Evolutionary conservation across 2,329 filamentous ascomycete genomes (phyloP).

Genomic region (Alternaria incomplexa): DNA sequence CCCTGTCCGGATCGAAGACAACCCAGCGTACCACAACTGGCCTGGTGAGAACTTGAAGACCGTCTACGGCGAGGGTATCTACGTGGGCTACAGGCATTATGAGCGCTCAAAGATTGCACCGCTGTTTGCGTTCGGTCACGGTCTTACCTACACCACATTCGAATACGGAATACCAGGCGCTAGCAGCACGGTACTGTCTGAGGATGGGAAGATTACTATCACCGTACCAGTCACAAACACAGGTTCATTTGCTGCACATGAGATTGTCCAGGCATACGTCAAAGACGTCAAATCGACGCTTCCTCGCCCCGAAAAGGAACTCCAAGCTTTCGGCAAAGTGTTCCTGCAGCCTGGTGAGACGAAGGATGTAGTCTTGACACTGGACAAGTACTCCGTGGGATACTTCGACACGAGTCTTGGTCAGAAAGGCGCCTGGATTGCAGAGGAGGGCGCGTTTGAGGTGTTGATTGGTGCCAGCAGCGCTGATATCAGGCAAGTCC

Average conservation of each 20-base stretch:
- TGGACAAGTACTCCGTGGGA: conserved; percentile 57
- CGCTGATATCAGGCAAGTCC: conserved; percentile 65
- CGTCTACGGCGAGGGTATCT: conserved; percentile 74
- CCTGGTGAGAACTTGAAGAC: conserved; percentile 72
- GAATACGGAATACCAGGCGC: conserved; percentile 65
- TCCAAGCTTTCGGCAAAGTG: conserved; percentile 67
- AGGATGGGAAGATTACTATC: conserved; percentile 55
- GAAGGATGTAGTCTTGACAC: conserved; percentile 36
- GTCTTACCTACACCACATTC: conserved; percentile 78
- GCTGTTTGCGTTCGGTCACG: conserved; percentile 78
- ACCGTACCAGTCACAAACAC: conserved; percentile 62
- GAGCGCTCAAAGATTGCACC: conserved; percentile 66
- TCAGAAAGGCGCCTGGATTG: conserved; percentile 62
- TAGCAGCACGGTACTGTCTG: conserved; percentile 55
- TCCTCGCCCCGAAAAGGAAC: conserved; percentile 72
- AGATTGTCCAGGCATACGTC: conserved; percentile 73
- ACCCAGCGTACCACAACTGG: conserved; percentile 75
- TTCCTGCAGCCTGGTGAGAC: conserved; percentile 47
- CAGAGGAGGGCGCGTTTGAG: conserved; percentile 68
- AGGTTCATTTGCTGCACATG: conserved; percentile 63
- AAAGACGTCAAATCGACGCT: conserved; percentile 67
- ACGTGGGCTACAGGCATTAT: conserved; percentile 76
- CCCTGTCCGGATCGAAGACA: conserved; percentile 64
- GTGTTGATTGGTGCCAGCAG: conserved; percentile 68
- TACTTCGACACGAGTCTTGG: conserved; percentile 68